Conservation (phyloP, 331 rosid species). For the Erythrophleum ivorense region DNA sequence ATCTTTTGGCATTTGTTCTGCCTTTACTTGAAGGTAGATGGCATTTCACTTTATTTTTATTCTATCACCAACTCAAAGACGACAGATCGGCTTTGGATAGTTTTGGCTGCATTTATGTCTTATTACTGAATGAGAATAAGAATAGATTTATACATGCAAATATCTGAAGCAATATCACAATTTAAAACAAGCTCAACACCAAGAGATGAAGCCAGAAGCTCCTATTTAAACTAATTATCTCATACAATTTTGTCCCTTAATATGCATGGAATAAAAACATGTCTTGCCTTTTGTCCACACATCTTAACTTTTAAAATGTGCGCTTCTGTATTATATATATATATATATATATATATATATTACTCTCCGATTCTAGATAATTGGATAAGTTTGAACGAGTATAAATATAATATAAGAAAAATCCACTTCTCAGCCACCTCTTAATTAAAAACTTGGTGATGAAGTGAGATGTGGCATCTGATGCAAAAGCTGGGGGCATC, state of each 20-base stretch:
- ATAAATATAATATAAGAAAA: not conserved
- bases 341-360: too few relatives aligned
- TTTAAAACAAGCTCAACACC: not conserved
- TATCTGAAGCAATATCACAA: not conserved
- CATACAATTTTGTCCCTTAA: not conserved
- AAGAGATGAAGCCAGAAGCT: not conserved
- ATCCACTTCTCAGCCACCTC: not conserved
- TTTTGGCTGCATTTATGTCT: not conserved
- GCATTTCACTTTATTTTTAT: not conserved
- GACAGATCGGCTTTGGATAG: not conserved
- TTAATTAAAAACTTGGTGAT: not conserved
- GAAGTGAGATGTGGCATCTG: conserved; percentile 1
- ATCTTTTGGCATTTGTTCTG: conserved; percentile 3
- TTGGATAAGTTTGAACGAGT: not conserved
- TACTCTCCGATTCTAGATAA: too few relatives aligned
- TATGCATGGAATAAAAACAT: not conserved
- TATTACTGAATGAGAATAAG: not conserved
- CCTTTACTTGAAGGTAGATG: not conserved
- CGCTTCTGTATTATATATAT: too few relatives aligned
- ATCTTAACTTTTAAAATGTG: not conserved
- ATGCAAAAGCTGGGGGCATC: not conserved
- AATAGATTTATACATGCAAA: not conserved
- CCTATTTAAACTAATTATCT: not conserved
- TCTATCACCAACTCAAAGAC: not conserved
- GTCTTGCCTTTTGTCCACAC: not conserved